These are phyloP conservation scores for Xylaria intraflava DNA, from an alignment of 495 filamentous ascomycete genomes.

Conservation along the genomic window DNA sequence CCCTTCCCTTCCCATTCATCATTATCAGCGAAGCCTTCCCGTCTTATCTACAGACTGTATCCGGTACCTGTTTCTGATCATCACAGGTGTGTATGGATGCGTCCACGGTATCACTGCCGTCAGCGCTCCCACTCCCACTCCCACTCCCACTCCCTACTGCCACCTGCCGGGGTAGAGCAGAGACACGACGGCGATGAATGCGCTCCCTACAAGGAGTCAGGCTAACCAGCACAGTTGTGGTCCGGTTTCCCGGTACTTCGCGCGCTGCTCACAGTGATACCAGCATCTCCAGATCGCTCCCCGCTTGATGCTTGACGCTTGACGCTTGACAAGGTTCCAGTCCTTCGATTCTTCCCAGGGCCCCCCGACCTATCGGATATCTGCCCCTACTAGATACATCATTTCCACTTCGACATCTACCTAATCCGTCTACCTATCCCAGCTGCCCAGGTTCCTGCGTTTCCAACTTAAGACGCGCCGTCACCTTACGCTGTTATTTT, in stretches of 20 bases:
- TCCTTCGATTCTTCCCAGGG: conserved; percentile 19
- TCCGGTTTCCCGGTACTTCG: conserved; percentile 6
- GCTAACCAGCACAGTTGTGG: conserved; percentile 8
- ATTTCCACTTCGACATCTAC: conserved; percentile 29
- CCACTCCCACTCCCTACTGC: background rate
- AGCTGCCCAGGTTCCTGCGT: conserved; percentile 5
- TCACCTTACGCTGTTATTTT: too few species aligned
- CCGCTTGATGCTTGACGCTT: conserved; percentile 24
- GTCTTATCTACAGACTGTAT: background rate
- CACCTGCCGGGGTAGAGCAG: background rate
- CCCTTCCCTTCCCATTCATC: conserved; percentile 1
- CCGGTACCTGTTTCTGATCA: background rate
- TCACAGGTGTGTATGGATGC: background rate
- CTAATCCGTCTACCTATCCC: background rate
- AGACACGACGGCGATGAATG: background rate
- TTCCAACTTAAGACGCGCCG: conserved; percentile 20
- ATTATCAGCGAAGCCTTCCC: background rate
- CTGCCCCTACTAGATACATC: conserved; percentile 28
- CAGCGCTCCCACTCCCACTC: background rate
- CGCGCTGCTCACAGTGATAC: conserved; percentile 22
- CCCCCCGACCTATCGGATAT: conserved; percentile 32
- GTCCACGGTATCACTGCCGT: background rate
- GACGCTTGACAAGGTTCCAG: conserved; percentile 27
- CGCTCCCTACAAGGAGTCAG: background rate
- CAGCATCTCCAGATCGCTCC: conserved; percentile 30